Evolutionary conservation across 1,284 basidiomycete species (phyloP), one percentile per base, ranked within the genome.

Genomic region (Tilletia indica): DNA sequence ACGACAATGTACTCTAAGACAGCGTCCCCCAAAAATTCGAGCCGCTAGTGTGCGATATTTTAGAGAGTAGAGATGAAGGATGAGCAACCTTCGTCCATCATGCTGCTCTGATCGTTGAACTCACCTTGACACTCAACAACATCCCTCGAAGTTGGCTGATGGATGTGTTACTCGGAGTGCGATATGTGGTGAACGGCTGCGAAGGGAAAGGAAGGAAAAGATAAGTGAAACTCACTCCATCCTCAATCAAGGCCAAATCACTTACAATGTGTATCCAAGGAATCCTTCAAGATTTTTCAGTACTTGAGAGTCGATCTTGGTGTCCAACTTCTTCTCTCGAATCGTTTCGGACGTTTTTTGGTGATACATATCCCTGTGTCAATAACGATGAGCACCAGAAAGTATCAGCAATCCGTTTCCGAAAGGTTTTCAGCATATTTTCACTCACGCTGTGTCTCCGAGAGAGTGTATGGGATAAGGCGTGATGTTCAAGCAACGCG

Each of bases 11-110:
- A 76, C 19, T 81, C 80, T 4, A 81, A 38, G 63, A 77, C 72
- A 2, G 78, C 74, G 71, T 81, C 80, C 1, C 80, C 80, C 1
- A 81, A 64, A 58, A 80, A 81, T 67, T 80, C 80, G 14, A 81
- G 71, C 4, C 80, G 70, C 69, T 81, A 76, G 21, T 45, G 42
- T 9, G 9, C 58, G 36, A 11, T 34, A n/a, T n/a, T n/a, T n/a
- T n/a, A n/a, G n/a, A n/a, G n/a, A n/a, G n/a, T n/a, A n/a, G n/a
- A n/a, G n/a, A n/a, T n/a, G n/a, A n/a, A n/a, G n/a, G n/a, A n/a
- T n/a, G n/a, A n/a, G n/a, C n/a, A n/a, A n/a, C n/a, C n/a, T n/a
- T n/a, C n/a, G n/a, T 63, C 25, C 4, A 36, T 11, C 19, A 11
- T 16, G 42, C 36, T 4, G 36, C 5, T 8, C 5, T 14, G 5